Evolutionary conservation across 2,329 filamentous ascomycete genomes (phyloP).

Genomic region (Sodiomyces alkalinus): DNA sequence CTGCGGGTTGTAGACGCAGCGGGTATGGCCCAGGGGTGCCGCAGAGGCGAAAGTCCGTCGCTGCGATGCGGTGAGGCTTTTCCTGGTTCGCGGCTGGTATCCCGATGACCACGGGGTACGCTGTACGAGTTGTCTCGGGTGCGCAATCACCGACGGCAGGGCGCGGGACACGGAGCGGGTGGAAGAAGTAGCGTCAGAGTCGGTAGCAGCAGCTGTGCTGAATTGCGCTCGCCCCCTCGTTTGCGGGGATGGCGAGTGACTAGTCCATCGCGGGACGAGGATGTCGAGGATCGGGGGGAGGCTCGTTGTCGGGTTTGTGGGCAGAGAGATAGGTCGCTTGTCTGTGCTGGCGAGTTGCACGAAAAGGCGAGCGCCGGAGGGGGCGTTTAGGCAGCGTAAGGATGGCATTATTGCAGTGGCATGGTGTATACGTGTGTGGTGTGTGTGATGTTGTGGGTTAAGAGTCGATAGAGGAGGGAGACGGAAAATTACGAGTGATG

Average conservation of each 20-base stretch:
- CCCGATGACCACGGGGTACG: too few relatives aligned
- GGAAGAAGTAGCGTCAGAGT: too few relatives aligned
- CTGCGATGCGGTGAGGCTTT: conserved; percentile 1
- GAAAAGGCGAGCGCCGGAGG: conserved; percentile 23
- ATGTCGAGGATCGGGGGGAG: conserved; percentile 19
- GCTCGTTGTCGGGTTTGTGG: conserved; percentile 9
- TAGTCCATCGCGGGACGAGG: conserved; percentile 11
- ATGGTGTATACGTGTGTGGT: background rate
- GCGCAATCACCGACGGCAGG: too few relatives aligned
- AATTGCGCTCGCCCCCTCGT: too few relatives aligned
- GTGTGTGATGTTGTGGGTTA: background rate
- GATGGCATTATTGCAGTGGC: conserved; percentile 14
- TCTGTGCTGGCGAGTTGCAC: conserved; percentile 23
- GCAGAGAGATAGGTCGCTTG: too few relatives aligned
- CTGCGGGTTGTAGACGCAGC: conserved; percentile 52
- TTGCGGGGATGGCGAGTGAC: too few relatives aligned
- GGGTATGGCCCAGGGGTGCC: conserved; percentile 22
- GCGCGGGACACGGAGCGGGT: too few relatives aligned
- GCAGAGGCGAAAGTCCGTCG: conserved; percentile 22
- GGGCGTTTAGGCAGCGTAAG: conserved; percentile 22
- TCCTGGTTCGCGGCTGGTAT: background rate
- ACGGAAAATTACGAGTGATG: conserved; percentile 1
- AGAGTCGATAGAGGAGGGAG: too few relatives aligned
- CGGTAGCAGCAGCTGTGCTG: too few relatives aligned
- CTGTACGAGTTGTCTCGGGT: too few relatives aligned